Conservation (phyloP, 2,329 filamentous ascomycete genomes). For the Pseudopyrenochaeta lycopersici region DNA sequence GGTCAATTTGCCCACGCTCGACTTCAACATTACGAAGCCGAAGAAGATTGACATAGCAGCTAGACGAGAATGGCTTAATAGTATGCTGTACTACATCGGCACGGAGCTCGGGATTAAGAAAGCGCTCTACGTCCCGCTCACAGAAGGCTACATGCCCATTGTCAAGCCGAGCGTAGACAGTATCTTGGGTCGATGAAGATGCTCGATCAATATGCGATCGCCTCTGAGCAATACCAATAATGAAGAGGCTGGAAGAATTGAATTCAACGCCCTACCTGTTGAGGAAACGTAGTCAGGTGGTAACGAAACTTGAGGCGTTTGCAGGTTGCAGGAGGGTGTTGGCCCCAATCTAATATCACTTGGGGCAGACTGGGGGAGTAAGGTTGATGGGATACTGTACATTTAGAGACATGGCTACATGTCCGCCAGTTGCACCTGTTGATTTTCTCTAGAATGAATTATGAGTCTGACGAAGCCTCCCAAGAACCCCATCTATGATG, state of each 20-base stretch:
- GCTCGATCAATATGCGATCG: too few species aligned
- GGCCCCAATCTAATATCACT: too few species aligned
- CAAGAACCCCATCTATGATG: background rate
- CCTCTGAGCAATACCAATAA: too few species aligned
- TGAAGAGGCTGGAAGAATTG: too few species aligned
- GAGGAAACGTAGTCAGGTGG: too few species aligned
- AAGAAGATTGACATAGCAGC: conserved; percentile 30
- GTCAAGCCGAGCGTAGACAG: conserved; percentile 27
- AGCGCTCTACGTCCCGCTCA: conserved; percentile 31
- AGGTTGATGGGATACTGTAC: too few species aligned
- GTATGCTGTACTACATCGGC: conserved; percentile 33
- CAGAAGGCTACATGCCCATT: conserved; percentile 23
- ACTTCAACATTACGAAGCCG: conserved; percentile 14
- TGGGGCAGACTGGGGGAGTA: too few species aligned
- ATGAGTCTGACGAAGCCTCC: background rate
- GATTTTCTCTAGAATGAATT: background rate
- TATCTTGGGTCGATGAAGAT: conserved; percentile 10
- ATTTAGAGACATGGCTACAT: too few species aligned
- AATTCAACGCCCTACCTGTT: too few species aligned
- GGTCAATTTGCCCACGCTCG: conserved; percentile 7
- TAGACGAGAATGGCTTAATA: conserved; percentile 36
- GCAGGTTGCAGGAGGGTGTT: too few species aligned
- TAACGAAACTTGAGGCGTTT: too few species aligned
- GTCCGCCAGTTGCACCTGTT: too few species aligned
- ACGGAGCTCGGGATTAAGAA: conserved; percentile 38